Percentiles rank a stretch among this genome's conserved stretches.
phyloP scores from a whole-genome alignment of 768 basidiomycete species.

The Postia placenta region DNA sequence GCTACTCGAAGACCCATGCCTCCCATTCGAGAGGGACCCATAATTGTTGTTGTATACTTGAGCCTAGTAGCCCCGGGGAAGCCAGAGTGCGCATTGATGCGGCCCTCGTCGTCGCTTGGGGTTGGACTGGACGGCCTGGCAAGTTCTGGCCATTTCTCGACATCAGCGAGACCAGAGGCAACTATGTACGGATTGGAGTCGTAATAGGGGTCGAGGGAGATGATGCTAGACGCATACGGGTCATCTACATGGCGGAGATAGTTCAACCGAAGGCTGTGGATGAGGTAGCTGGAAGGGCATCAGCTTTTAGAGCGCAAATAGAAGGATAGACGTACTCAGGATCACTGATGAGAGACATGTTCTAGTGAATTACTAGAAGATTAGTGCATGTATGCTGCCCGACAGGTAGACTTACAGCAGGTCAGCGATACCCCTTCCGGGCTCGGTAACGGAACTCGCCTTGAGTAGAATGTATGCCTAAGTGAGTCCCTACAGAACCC shows the following conservation, averaged over 20 bases:
- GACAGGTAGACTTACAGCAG: background rate
- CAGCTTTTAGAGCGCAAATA: background rate
- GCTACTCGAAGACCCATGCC: conserved; percentile 73
- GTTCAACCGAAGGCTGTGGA: conserved; percentile 79
- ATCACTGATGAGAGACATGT: conserved; percentile 61
- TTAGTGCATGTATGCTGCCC: background rate
- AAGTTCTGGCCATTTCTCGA: conserved; percentile 82
- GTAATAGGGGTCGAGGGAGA: conserved; percentile 75
- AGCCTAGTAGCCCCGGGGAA: conserved; percentile 49
- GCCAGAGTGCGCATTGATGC: conserved; percentile 24
- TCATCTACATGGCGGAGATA: conserved; percentile 90
- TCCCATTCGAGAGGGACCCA: conserved; percentile 63
- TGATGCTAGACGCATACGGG: conserved; percentile 74
- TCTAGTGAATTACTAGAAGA: background rate
- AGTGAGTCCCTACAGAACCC: too few relatives aligned
- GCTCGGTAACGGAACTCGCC: too few relatives aligned
- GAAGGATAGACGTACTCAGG: conserved; percentile 39
- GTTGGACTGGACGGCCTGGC: conserved; percentile 63
- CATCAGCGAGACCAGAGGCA: conserved; percentile 74
- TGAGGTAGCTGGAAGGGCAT: conserved; percentile 47
- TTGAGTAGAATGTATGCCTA: too few relatives aligned
- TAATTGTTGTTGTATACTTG: conserved; percentile 86
- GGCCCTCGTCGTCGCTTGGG: conserved; percentile 65
- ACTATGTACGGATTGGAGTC: conserved; percentile 78
- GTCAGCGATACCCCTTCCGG: too few relatives aligned